Conservation (phyloP, 768 basidiomycete species). For the Phlebiopsis flavidoalba region DNA sequence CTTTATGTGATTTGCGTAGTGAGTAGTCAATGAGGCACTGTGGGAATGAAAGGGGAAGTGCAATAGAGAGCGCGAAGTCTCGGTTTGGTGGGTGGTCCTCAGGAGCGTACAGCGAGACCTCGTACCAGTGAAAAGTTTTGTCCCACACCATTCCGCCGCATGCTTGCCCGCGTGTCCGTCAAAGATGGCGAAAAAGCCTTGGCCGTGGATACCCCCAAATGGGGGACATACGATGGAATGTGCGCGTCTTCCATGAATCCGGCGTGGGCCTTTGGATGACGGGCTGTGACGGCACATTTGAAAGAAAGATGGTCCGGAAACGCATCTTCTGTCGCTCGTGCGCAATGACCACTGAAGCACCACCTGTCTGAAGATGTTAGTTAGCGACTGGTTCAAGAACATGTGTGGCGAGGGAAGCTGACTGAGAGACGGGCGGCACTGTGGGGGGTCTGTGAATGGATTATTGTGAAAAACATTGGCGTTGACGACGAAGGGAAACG, state of each 20-base stretch:
- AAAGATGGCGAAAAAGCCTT: conserved; percentile 97
- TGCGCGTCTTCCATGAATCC: conserved; percentile 91
- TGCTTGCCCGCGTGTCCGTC: conserved; percentile 99
- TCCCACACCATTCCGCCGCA: conserved; percentile 98
- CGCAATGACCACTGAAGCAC: no score
- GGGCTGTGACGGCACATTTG: conserved; percentile 55
- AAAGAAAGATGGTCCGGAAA: conserved; percentile 24
- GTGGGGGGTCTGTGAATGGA: neutral
- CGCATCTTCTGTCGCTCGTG: conserved; percentile 4
- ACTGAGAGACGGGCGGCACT: conserved; percentile 7
- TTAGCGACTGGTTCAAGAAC: neutral
- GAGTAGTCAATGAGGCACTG: conserved; percentile 64
- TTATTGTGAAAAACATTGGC: neutral
- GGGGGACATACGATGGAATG: conserved; percentile 93
- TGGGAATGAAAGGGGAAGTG: conserved; percentile 1
- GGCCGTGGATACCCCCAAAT: conserved; percentile 85
- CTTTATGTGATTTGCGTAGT: conserved; percentile 53
- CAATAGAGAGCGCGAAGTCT: no score
- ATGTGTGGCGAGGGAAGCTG: neutral
- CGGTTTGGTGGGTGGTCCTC: neutral
- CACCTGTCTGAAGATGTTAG: conserved; percentile 1
- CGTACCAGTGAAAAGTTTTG: conserved; percentile 88
- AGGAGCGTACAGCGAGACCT: neutral
- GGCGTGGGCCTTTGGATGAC: conserved; percentile 85
- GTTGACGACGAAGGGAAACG: conserved; percentile 1